Evolutionary conservation across 2,329 filamentous ascomycete genomes (phyloP).

Genomic region (Tolypocladium sp.): DNA sequence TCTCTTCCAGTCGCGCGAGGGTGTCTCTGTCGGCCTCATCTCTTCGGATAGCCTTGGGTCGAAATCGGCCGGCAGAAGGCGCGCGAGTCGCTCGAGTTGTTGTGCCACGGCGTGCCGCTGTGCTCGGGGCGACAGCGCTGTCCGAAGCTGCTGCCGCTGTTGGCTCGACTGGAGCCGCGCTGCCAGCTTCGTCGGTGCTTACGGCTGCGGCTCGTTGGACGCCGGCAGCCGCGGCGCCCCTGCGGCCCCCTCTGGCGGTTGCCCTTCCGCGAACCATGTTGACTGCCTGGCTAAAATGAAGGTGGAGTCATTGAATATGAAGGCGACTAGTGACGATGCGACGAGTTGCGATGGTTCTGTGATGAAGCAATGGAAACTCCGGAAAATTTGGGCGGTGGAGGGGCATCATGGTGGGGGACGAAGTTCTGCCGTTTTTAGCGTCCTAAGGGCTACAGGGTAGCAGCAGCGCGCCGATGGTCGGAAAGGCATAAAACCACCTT

Average conservation of each 20-base stretch:
- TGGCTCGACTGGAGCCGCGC: neutral
- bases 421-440: conserved; percentile 16
- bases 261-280: conserved; percentile 24
- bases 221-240: conserved; percentile 18
- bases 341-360: neutral
- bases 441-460: neutral
- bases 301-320: conserved; percentile 2
- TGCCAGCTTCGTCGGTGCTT: conserved; percentile 7
- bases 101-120: conserved; percentile 20
- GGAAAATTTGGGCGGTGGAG: conserved; percentile 14
- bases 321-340: neutral
- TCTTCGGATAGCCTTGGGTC: conserved; percentile 38
- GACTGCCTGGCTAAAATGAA: neutral
- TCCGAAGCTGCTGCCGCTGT: conserved; percentile 5
- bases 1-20: conserved; percentile 33
- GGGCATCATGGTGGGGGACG: conserved; percentile 22
- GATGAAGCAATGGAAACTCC: neutral
- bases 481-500: neutral
- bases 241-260: conserved; percentile 19
- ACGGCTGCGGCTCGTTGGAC: conserved; percentile 9
- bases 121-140: conserved; percentile 11
- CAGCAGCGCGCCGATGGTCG: neutral
- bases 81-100: conserved; percentile 25
- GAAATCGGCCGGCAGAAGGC: conserved; percentile 30
- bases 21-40: conserved; percentile 40